A percentile compares a stretch with the other conserved stretches of the same genome.
These are phyloP conservation scores for Gremmenia infestans DNA, from an alignment of 2,329 filamentous ascomycete species.

Conservation along the genomic window DNA sequence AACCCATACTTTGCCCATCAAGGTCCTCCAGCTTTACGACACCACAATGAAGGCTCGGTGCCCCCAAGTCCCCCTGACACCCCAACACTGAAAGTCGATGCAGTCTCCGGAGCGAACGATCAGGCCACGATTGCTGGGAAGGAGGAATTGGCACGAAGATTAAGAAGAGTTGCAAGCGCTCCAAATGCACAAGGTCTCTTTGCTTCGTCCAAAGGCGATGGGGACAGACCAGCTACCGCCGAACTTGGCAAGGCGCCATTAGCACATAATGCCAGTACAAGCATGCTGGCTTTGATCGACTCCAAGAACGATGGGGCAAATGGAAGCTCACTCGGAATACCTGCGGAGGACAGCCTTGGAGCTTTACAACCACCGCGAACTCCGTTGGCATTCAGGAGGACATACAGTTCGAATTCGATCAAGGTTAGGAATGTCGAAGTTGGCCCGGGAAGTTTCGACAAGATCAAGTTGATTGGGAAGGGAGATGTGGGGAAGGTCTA, in stretches of 20 bases:
- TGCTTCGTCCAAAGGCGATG: slow-evolving; percentile 49
- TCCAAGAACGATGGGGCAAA: slow-evolving; percentile 38
- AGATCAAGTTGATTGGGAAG: slow-evolving; percentile 99
- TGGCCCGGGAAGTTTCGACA: slow-evolving; percentile 92
- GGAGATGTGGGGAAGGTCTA: slow-evolving; percentile 99
- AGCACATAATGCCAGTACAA: slow-evolving; percentile 49
- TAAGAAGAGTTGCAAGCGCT: slow-evolving; percentile 90
- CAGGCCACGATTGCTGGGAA: slow-evolving; percentile 72
- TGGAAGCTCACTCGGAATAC: slow-evolving; percentile 33
- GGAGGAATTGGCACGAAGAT: slow-evolving; percentile 87
- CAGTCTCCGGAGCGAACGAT: slow-evolving; percentile 58
- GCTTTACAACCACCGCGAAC: slow-evolving; percentile 63
- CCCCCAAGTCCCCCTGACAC: slow-evolving; percentile 91
- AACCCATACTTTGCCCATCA: slow-evolving; percentile 98
- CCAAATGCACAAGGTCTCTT: slow-evolving; percentile 96
- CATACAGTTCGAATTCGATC: slow-evolving; percentile 98
- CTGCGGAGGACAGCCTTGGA: slow-evolving; percentile 48
- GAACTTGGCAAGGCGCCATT: slow-evolving; percentile 82
- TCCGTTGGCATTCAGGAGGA: slow-evolving; percentile 77
- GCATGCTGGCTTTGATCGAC: slow-evolving; percentile 43
- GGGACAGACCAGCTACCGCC: slow-evolving; percentile 73
- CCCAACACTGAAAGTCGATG: slow-evolving; percentile 69
- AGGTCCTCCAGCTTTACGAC: slow-evolving; percentile 84
- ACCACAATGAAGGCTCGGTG: slow-evolving; percentile 91
- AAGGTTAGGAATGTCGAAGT: slow-evolving; percentile 98